A percentile compares a stretch with the other conserved stretches of the same genome.
Evolutionary conservation across 225 moss, liverwort and hornwort species (phyloP).

Genomic region (Pseudisothecium myosuroides): DNA sequence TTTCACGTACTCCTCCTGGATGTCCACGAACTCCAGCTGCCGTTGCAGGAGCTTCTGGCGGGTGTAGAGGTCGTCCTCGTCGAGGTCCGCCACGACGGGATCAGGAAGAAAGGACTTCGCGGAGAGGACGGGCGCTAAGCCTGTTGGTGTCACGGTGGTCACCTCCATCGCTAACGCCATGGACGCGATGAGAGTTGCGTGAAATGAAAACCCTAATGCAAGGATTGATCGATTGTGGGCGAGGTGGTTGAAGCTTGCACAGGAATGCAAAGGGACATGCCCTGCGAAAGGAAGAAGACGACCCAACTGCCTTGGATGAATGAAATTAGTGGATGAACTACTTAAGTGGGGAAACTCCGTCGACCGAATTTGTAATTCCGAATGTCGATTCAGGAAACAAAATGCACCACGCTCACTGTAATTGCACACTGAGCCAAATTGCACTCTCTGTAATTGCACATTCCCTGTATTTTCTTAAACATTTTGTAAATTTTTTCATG

Average conservation of each 20-base stretch:
- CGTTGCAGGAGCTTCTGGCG: slow-evolving; percentile 84
- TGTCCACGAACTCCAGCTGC: slow-evolving; percentile 91
- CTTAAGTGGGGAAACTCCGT: background rate
- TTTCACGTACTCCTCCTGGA: slow-evolving; percentile 91
- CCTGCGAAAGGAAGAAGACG: background rate
- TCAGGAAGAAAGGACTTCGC: slow-evolving; percentile 28
- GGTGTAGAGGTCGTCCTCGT: slow-evolving; percentile 79
- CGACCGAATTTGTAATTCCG: background rate
- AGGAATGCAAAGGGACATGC: background rate
- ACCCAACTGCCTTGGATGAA: background rate
- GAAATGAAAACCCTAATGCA: background rate
- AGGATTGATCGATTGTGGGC: background rate
- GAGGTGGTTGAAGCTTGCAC: background rate
- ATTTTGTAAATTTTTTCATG: background rate
- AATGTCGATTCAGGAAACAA: background rate
- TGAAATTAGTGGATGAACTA: background rate
- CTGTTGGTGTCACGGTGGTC: slow-evolving; percentile 23
- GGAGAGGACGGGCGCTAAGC: slow-evolving; percentile 20
- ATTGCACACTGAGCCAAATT: background rate
- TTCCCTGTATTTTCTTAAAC: background rate
- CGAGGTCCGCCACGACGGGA: slow-evolving; percentile 34
- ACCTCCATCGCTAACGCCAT: slow-evolving; percentile 44
- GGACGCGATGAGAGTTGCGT: background rate
- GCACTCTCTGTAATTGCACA: background rate
- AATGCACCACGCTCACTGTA: background rate